Percentiles rank a stretch among this genome's conserved stretches.
phyloP scores from a whole-genome alignment of 805 yeast species.

The Sungouiella thailandica region DNA sequence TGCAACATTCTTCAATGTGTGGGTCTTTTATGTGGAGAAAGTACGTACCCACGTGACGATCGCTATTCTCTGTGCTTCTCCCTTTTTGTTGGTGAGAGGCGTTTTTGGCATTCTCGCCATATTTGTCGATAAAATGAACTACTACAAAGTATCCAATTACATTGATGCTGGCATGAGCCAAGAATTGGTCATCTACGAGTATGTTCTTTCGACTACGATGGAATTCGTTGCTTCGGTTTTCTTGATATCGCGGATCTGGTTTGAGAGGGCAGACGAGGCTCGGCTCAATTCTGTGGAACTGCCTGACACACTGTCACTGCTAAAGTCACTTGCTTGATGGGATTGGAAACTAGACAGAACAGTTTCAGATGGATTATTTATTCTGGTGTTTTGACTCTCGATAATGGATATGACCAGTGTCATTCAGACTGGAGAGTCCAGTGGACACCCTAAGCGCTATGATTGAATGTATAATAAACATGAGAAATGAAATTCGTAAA shows the following conservation, averaged over 20 bases:
- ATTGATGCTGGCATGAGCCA: constrained; percentile 13
- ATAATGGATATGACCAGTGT: too few species aligned
- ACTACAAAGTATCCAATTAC: constrained; percentile 23
- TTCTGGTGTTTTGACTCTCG: too few species aligned
- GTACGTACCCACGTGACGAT: constrained; percentile 11
- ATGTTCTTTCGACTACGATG: constrained; percentile 27
- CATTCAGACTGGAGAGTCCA: too few species aligned
- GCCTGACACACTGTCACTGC: too few species aligned
- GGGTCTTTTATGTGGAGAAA: constrained; percentile 12
- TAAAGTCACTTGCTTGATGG: too few species aligned
- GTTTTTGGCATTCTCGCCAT: constrained; percentile 27
- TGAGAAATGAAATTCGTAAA: too few species aligned
- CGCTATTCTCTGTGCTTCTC: constrained; percentile 17
- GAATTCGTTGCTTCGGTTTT: constrained; percentile 15
- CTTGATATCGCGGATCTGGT: neutral
- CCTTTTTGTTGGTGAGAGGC: constrained; percentile 27
- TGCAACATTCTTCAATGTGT: constrained; percentile 14
- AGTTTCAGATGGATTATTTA: too few species aligned
- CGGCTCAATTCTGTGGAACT: too few species aligned
- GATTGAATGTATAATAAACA: too few species aligned
- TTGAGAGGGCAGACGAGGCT: neutral
- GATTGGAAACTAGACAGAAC: too few species aligned
- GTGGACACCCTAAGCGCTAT: too few species aligned
- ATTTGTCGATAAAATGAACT: constrained; percentile 23
- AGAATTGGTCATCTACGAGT: constrained; percentile 23